Evolutionary conservation across 1,284 basidiomycete species (phyloP).

Genomic region (Dichomitus squalens): DNA sequence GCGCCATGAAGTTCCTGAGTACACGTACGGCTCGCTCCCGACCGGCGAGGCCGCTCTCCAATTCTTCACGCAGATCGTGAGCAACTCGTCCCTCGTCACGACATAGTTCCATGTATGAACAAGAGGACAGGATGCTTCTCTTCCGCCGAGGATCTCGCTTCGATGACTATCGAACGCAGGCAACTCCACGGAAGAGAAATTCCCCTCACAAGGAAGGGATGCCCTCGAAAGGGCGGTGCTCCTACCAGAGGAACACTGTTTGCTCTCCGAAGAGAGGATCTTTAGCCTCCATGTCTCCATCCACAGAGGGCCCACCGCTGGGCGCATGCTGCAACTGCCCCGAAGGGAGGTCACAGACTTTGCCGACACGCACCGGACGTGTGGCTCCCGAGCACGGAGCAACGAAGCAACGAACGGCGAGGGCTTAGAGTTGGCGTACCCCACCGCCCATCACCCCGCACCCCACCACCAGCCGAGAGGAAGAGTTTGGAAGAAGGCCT

Average conservation of each 20-base stretch:
- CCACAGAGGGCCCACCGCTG: too few species aligned
- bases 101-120: conserved; percentile 12
- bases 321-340: too few species aligned
- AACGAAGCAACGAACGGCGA: too few species aligned
- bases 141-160: not conserved
- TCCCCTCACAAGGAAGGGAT: not conserved
- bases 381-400: too few species aligned
- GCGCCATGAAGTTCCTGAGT: conserved; percentile 31
- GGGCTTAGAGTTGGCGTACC: too few species aligned
- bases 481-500: not conserved
- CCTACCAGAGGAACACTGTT: not conserved
- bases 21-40: conserved; percentile 27
- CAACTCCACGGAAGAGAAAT: too few species aligned
- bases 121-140: not conserved
- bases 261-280: not conserved
- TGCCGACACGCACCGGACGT: too few species aligned
- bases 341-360: too few species aligned
- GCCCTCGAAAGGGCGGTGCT: not conserved
- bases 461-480: not conserved
- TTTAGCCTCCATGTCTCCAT: too few species aligned
- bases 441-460: not conserved
- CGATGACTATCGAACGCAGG: not conserved
- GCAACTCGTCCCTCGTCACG: conserved; percentile 24
- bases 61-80: conserved; percentile 33
- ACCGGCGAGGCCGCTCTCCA: conserved; percentile 29